phyloP scores from a whole-genome alignment of 768 basidiomycete species.

The Symmetrospora coprosmae region DNA sequence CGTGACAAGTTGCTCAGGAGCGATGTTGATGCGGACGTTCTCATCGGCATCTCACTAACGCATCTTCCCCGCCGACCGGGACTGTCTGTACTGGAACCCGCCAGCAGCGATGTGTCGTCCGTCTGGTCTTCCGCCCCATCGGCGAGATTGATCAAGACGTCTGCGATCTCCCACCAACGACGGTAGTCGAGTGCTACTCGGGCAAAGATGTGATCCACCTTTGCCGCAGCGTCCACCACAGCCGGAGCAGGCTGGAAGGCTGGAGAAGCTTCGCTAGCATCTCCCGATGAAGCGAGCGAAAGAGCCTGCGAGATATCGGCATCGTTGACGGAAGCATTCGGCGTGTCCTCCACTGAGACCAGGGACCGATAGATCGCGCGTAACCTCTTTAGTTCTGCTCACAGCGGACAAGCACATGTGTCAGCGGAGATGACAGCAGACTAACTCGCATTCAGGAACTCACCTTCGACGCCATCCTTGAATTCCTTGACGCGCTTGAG shows the following conservation, averaged over 20 bases:
- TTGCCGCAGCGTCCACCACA: slow-evolving; percentile 10
- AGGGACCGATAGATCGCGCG: background rate
- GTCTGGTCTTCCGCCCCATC: slow-evolving; percentile 1
- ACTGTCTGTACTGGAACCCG: background rate
- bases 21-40: background rate
- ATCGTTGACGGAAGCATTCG: background rate
- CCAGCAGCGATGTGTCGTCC: background rate
- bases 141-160: slow-evolving; percentile 23
- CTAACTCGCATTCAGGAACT: background rate
- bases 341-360: background rate
- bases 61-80: background rate
- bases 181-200: slow-evolving; percentile 18
- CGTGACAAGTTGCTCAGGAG: background rate
- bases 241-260: background rate
- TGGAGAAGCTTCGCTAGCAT: background rate
- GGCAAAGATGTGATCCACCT: slow-evolving; percentile 10
- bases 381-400: background rate
- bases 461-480: slow-evolving; percentile 32
- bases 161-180: slow-evolving; percentile 21
- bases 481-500: slow-evolving; percentile 34
- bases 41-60: background rate
- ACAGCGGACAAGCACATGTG: background rate
- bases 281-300: background rate
- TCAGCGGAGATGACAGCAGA: background rate
- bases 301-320: background rate